Conservation (phyloP, 768 basidiomycete species). For the Cubamyces lactineus region DNA sequence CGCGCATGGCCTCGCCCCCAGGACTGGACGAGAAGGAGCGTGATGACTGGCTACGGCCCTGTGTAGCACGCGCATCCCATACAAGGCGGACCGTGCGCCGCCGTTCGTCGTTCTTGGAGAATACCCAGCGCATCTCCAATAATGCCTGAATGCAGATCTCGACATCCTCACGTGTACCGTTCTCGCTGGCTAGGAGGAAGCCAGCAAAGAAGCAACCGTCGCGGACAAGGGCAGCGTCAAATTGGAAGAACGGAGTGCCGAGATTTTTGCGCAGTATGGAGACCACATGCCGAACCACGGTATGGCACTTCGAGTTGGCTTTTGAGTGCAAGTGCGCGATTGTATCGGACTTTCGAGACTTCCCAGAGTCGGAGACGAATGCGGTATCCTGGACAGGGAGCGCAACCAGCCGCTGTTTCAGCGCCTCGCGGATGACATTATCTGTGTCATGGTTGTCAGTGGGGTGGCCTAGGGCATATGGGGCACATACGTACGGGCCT, state of each 20-base stretch:
- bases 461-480: not conserved
- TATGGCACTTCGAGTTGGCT: slow-evolving; percentile 47
- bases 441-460: slow-evolving; percentile 45
- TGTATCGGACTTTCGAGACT: slow-evolving; percentile 32
- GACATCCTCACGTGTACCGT: slow-evolving; percentile 54
- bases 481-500: slow-evolving; percentile 66
- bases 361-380: slow-evolving; percentile 22
- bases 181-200: slow-evolving; percentile 65
- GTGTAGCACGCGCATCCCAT: slow-evolving; percentile 41
- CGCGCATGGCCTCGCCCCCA: slow-evolving; percentile 21
- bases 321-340: slow-evolving; percentile 45
- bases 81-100: slow-evolving; percentile 59
- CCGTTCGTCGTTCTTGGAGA: slow-evolving; percentile 73
- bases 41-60: slow-evolving; percentile 21
- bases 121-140: slow-evolving; percentile 82
- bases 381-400: slow-evolving; percentile 26
- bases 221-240: slow-evolving; percentile 83
- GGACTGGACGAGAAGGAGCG: slow-evolving; percentile 25
- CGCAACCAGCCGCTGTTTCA: slow-evolving; percentile 61
- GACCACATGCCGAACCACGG: slow-evolving; percentile 51
- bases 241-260: slow-evolving; percentile 69
- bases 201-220: slow-evolving; percentile 92
- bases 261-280: slow-evolving; percentile 50
- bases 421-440: slow-evolving; percentile 83
- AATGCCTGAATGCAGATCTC: slow-evolving; percentile 71